phyloP scores from a whole-genome alignment of 169 alveolate genomes.

The Plasmodium relictum region DNA sequence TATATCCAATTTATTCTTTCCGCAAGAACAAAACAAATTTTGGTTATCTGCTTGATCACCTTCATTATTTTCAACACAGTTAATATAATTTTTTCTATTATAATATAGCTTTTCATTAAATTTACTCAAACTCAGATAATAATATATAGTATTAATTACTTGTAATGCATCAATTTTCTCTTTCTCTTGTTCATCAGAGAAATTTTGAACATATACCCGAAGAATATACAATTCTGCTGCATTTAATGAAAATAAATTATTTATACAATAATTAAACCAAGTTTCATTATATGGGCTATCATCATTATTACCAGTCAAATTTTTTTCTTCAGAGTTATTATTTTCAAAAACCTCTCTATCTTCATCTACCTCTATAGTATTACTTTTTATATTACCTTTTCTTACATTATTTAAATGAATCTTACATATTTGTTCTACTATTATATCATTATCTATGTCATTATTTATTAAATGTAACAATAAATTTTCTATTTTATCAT shows the following conservation, averaged over 20 bases:
- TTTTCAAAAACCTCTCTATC: not conserved
- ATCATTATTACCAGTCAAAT: not conserved
- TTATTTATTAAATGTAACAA: constrained; percentile 34
- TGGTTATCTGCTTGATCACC: constrained; percentile 41
- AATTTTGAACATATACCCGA: constrained; percentile 57
- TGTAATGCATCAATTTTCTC: constrained; percentile 73
- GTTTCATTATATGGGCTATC: constrained; percentile 29
- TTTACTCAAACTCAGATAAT: constrained; percentile 41
- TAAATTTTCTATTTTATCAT: constrained; percentile 51
- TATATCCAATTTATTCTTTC: constrained; percentile 30
- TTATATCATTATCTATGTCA: constrained; percentile 59
- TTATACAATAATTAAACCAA: constrained; percentile 48
- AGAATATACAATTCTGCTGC: constrained; percentile 56
- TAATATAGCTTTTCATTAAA: constrained; percentile 58
- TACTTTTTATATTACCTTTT: constrained; percentile 18
- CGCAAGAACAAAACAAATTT: constrained; percentile 40
- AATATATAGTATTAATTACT: constrained; percentile 47
- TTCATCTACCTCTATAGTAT: constrained; percentile 9
- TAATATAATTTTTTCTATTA: constrained; percentile 49
- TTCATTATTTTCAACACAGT: constrained; percentile 59
- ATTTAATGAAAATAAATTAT: constrained; percentile 53
- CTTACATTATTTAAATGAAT: constrained; percentile 38
- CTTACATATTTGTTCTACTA: constrained; percentile 67
- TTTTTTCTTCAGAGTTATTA: not conserved
- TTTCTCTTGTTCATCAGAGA: constrained; percentile 66